These are phyloP conservation scores for Globisporangium cystogenes DNA, from an alignment of 352 stramenopile species.

Conservation along the genomic window DNA sequence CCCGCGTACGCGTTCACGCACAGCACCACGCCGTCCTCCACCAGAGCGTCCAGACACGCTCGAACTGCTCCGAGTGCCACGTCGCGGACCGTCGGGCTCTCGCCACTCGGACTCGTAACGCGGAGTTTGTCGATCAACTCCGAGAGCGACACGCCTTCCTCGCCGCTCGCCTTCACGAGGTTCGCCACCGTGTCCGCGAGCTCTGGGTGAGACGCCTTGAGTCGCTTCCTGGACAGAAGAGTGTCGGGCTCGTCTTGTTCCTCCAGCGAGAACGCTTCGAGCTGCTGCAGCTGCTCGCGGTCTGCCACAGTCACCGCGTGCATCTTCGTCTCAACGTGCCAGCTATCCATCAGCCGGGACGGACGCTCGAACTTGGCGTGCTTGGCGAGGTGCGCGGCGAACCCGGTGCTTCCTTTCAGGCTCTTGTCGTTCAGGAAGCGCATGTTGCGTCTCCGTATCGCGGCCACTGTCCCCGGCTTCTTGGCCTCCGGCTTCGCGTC, in stretches of 20 bases:
- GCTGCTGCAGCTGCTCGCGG: constrained; percentile 16
- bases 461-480: constrained; percentile 5
- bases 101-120: background rate
- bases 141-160: constrained; percentile 32
- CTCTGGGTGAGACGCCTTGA: background rate
- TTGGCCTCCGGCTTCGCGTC: constrained; percentile 14
- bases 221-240: background rate
- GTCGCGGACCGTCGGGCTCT: background rate
- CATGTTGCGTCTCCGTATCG: constrained; percentile 22
- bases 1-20: constrained; percentile 68
- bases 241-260: constrained; percentile 5
- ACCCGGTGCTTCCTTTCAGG: constrained; percentile 52
- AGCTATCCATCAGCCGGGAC: constrained; percentile 58
- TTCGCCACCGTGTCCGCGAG: constrained; percentile 12
- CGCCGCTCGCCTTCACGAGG: constrained; percentile 34
- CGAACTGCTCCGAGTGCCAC: constrained; percentile 15
- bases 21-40: constrained; percentile 48
- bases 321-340: constrained; percentile 69
- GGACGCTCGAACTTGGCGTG: constrained; percentile 52
- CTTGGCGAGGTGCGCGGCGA: constrained; percentile 67
- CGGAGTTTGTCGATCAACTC: constrained; percentile 21
- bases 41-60: constrained; percentile 33
- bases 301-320: constrained; percentile 39
- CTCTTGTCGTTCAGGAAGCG: constrained; percentile 60
- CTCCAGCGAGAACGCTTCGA: constrained; percentile 54